Percentiles rank a stretch among this genome's conserved stretches.
Conservation (phyloP, 176 grass and related monocot genomes). For the Oryza rufipogon region DNA sequence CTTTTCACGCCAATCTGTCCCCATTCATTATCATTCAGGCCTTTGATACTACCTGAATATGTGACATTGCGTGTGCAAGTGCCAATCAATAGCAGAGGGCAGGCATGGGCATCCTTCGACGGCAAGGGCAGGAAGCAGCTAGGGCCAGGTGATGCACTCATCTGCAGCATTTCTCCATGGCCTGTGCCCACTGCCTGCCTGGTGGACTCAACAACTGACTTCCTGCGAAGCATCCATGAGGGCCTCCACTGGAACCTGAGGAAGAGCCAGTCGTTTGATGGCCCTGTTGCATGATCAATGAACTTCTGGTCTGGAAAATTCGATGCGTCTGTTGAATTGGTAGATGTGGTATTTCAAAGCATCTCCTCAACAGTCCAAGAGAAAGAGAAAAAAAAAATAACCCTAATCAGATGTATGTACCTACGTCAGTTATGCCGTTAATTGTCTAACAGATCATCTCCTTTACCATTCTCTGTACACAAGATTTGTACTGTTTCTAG, state of each 20-base stretch:
- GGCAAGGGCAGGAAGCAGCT: constrained; percentile 78
- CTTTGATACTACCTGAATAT: constrained; percentile 68
- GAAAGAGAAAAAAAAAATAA: background rate
- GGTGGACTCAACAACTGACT: constrained; percentile 68
- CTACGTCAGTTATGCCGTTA: background rate
- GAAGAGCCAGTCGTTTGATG: constrained; percentile 69
- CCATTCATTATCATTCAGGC: constrained; percentile 71
- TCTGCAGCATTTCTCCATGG: constrained; percentile 73
- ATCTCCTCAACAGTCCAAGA: constrained; percentile 13
- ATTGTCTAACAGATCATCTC: constrained; percentile 3
- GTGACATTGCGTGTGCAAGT: constrained; percentile 70
- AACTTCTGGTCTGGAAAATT: background rate
- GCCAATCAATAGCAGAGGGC: constrained; percentile 73
- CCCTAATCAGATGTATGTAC: constrained; percentile 9
- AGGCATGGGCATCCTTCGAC: constrained; percentile 83
- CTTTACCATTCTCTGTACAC: background rate
- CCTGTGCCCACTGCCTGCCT: constrained; percentile 73
- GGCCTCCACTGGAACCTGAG: constrained; percentile 83
- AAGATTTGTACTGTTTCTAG: background rate
- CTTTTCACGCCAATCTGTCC: constrained; percentile 91
- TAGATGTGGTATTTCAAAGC: constrained; percentile 33
- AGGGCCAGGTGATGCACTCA: constrained; percentile 62
- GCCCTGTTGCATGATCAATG: constrained; percentile 33
- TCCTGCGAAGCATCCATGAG: constrained; percentile 74
- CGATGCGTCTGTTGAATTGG: background rate